Base-by-base conservation (phyloP, 257 asterid species). In the Capsicum baccatum region DNA sequence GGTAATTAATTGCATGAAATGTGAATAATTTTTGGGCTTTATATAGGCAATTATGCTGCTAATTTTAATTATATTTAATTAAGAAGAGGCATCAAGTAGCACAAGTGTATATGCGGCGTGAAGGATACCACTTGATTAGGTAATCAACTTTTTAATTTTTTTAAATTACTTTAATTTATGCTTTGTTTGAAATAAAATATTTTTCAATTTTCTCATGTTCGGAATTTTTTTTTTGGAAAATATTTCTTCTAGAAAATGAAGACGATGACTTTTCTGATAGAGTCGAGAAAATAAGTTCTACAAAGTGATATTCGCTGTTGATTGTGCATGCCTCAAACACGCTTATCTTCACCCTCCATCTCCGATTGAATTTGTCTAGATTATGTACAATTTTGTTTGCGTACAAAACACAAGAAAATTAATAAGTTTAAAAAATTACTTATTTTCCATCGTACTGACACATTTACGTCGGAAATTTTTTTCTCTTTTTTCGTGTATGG, bases 91-190 rank as follows among this genome's bases (percentile, higher is more conserved):
- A 47, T 11, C 80, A 73, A 73, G 39, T 73, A 48, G 39, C 59
- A 73, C 59, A 73, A 6, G 39, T 48, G 6, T 15, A 68, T 68
- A 68, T 47, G 59, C 11, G 80, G 80, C 59, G 14, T 73, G 80
- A 73, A 73, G 80, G 48, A 73, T 73, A 6, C 80, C 80, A 73
- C 80, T 73, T 66, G 8, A 35, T 66, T 66, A 35, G 73, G 47
- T 66, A 14, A 66, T 66, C 10, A 66, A 66, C 48, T 66, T 26
- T 26, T 26, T 26, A 1, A 1, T 1, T 1, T 26, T 26, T 26
- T 26, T 26, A 26, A 26, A 71, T 71, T 10, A n/a, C 39, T 71
- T 47, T 9, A 16, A 26, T 63, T 63, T 11, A 1, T 0, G 47
- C n/a, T 12, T 9, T 26, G 17, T 64, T 33, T 7, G 47, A 9